Conservation (phyloP, 805 yeast genomes). For the Grigorovia jiainica region DNA sequence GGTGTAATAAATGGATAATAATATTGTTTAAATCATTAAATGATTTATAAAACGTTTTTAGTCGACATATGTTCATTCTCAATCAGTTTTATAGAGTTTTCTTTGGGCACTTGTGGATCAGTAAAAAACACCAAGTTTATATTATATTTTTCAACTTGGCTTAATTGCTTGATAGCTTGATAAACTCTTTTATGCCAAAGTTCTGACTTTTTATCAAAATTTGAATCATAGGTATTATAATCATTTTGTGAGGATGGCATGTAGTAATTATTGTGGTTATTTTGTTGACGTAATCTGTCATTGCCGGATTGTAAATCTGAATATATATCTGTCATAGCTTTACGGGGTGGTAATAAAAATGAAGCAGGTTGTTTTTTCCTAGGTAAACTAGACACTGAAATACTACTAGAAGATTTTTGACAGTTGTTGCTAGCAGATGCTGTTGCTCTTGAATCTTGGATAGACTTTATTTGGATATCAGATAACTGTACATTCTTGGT, state of each 20-base stretch:
- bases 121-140: conserved; percentile 23
- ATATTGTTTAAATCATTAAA: too few species aligned
- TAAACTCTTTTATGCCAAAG: conserved; percentile 47
- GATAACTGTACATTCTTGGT: conserved; percentile 17
- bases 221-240: conserved; percentile 17
- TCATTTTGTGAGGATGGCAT: conserved; percentile 25
- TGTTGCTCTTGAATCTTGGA: conserved; percentile 20
- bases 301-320: not conserved
- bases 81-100: conserved; percentile 7
- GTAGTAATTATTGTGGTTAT: conserved; percentile 7
- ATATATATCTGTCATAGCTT: not conserved
- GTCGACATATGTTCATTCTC: too few species aligned
- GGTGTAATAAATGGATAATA: too few species aligned
- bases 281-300: conserved; percentile 1
- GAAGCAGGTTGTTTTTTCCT: conserved; percentile 26
- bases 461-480: conserved; percentile 9
- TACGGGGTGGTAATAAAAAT: conserved; percentile 11
- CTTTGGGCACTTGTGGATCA: conserved; percentile 20
- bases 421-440: conserved; percentile 13
- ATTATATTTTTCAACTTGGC: conserved; percentile 10
- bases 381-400: not conserved
- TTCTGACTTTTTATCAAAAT: conserved; percentile 41
- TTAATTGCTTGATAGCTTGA: conserved; percentile 28
- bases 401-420: not conserved
- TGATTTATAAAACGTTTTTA: too few species aligned